phyloP scores from a whole-genome alignment of 768 basidiomycete species.

The Cystobasidium onofrii region DNA sequence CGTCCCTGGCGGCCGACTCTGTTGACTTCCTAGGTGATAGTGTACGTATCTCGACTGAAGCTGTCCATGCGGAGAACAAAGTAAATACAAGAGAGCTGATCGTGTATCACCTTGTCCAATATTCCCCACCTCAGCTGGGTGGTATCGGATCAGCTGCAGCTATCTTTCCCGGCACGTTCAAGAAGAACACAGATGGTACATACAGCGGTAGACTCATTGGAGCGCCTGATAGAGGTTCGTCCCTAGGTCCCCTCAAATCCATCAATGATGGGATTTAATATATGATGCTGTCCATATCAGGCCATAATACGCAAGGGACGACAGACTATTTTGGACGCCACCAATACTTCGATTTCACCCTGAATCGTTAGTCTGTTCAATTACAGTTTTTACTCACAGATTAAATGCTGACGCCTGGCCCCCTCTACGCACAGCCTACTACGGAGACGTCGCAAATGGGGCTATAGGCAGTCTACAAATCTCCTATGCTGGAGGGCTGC shows the following conservation, averaged over 20 bases:
- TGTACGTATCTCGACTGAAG: neutral
- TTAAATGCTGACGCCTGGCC: neutral
- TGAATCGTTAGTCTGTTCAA: constrained; percentile 55
- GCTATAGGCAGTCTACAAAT: constrained; percentile 52
- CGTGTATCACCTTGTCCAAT: too few relatives aligned
- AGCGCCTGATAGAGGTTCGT: constrained; percentile 1
- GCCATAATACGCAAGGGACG: constrained; percentile 50
- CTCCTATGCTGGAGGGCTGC: constrained; percentile 52
- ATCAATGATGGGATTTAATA: neutral
- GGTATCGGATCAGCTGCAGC: constrained; percentile 18
- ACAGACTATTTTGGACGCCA: constrained; percentile 60
- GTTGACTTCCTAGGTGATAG: constrained; percentile 12
- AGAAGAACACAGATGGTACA: constrained; percentile 7
- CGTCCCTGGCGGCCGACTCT: constrained; percentile 1
- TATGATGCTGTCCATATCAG: neutral
- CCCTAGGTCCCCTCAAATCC: neutral
- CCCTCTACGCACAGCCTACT: constrained; percentile 2
- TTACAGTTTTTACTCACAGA: neutral
- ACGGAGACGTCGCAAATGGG: constrained; percentile 35
- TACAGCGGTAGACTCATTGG: constrained; percentile 10
- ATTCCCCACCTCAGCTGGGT: neutral
- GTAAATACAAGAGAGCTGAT: too few relatives aligned
- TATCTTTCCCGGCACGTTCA: constrained; percentile 15
- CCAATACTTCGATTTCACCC: constrained; percentile 56
- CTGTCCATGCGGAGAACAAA: too few relatives aligned